These are phyloP conservation scores for Sugiyamaella smithiae DNA, from an alignment of 805 yeast species.

Conservation along the genomic window DNA sequence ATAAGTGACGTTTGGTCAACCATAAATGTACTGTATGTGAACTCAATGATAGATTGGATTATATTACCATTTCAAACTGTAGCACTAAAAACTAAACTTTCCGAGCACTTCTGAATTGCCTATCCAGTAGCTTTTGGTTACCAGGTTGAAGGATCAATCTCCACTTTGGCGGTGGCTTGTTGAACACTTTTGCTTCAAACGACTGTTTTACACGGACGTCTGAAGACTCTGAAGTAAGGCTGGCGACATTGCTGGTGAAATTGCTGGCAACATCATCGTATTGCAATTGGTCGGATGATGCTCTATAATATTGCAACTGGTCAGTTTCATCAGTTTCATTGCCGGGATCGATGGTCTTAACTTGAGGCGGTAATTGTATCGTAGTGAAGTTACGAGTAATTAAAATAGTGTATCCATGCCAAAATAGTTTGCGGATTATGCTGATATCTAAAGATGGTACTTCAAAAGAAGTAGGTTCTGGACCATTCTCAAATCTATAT, in stretches of 20 bases:
- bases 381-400: slow-evolving; percentile 11
- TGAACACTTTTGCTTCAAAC: not conserved
- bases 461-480: no score
- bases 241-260: not conserved
- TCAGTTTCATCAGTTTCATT: not conserved
- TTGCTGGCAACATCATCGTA: not conserved
- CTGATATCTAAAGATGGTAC: slow-evolving; percentile 19
- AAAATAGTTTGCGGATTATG: slow-evolving; percentile 19
- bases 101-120: not conserved
- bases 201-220: no score
- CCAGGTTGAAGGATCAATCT: not conserved
- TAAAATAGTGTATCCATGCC: slow-evolving; percentile 19
- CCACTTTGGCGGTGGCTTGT: not conserved
- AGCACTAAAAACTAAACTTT: not conserved
- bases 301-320: not conserved
- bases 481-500: no score
- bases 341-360: not conserved
- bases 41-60: not conserved
- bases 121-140: not conserved
- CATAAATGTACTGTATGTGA: slow-evolving; percentile 1
- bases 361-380: slow-evolving; percentile 15
- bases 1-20: slow-evolving; percentile 5
- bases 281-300: not conserved
- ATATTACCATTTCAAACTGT: not conserved
- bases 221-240: not conserved